Evolutionary conservation across 495 filamentous ascomycete species (phyloP).

Genomic region (Penicillium desertorum): DNA sequence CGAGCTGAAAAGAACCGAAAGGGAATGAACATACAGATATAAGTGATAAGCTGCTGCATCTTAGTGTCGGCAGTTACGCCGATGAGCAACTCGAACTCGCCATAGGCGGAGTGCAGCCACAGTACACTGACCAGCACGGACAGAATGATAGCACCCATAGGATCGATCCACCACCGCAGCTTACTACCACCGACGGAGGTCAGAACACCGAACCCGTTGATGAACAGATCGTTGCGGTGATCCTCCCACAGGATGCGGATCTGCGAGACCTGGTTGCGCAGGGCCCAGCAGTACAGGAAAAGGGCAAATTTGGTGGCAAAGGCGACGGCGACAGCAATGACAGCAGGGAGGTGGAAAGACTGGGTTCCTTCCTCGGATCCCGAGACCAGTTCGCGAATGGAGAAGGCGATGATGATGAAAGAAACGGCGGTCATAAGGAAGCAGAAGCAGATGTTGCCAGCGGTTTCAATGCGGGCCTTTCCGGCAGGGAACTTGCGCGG

Average conservation of each 20-base stretch:
- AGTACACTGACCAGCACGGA: slow-evolving; percentile 71
- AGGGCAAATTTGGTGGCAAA: slow-evolving; percentile 80
- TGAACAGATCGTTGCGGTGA: slow-evolving; percentile 83
- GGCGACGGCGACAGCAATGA: slow-evolving; percentile 83
- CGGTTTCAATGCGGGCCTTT: slow-evolving; percentile 92
- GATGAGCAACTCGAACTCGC: slow-evolving; percentile 86
- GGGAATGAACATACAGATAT: slow-evolving; percentile 64
- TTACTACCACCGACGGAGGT: slow-evolving; percentile 85
- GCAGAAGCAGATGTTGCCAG: slow-evolving; percentile 95
- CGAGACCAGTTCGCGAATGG: slow-evolving; percentile 62
- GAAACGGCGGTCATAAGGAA: slow-evolving; percentile 95
- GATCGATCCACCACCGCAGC: slow-evolving; percentile 93
- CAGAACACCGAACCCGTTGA: slow-evolving; percentile 88
- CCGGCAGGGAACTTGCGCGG: slow-evolving; percentile 87
- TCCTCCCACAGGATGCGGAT: slow-evolving; percentile 92
- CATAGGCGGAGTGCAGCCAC: slow-evolving; percentile 83
- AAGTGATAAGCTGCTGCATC: slow-evolving; percentile 92
- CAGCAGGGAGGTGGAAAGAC: slow-evolving; percentile 76
- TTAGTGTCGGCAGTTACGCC: slow-evolving; percentile 82
- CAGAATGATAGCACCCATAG: slow-evolving; percentile 83
- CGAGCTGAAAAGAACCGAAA: background rate
- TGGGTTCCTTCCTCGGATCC: slow-evolving; percentile 47
- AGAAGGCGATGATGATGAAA: slow-evolving; percentile 85
- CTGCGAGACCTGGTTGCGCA: slow-evolving; percentile 86
- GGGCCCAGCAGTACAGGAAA: slow-evolving; percentile 88